Evolutionary conservation across 2,329 filamentous ascomycete genomes (phyloP), one percentile per base, ranked within the genome.

Genomic region (Podosphaera aphanis): DNA sequence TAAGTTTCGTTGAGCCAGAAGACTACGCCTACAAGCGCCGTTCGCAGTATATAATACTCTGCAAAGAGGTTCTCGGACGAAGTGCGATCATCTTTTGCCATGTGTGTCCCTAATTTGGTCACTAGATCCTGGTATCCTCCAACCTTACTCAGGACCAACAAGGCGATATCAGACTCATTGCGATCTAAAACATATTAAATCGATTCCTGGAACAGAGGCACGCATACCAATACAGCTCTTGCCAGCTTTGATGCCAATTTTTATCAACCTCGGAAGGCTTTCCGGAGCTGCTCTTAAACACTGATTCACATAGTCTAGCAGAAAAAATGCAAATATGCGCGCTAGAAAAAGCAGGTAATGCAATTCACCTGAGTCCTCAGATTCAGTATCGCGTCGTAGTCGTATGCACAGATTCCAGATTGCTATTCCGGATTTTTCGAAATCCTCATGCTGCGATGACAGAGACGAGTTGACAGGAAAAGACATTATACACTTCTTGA

Each of bases 341-440:
- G 27, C 38, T 25, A 46, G 20, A 18, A 58, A 43, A 20, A 60
- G 47, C 13, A 59, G 50, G 16, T 49, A 39, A 8, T 52, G 51
- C 13, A 45, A 33, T 15, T 52, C 49, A 44, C 52, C 43, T 23
- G 50, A 49, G 8, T 50, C 50, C 49, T 59, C 36, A 1, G 40
- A 42, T 15, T 57, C 52, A 3, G 58, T 55, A 44, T 65, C 56
- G 6, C 63, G 60, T 33, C 59, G 62, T 5, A 74, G 55, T 21
- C 69, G 67, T 1, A 74, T 74, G 36, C 74, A 74, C 5, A 69
- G 56, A 51, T 84, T 84, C 79, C 79, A 84, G 6, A 84, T 61
- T 20, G 64, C 62, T 0, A 70, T 68, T 46, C 71, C 79, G 5
- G 64, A 52, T 4, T 52, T 58, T 49, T 81, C 76, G 2, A 83